Conservation (phyloP, 2,329 filamentous ascomycete genomes). For the Pyrenophora tritici-repentis region DNA sequence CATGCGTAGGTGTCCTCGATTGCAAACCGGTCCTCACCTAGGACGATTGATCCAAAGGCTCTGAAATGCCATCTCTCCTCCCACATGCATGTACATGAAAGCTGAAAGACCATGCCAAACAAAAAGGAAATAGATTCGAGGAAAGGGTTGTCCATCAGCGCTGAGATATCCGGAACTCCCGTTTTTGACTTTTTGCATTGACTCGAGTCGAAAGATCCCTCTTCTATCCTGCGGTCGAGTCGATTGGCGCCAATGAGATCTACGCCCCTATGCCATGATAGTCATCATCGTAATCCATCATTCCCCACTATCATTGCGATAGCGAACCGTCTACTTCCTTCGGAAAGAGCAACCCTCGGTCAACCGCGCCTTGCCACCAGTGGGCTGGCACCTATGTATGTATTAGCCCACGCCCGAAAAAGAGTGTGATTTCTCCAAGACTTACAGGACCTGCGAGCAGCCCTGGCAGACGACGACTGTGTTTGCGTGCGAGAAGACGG, state of each 20-base stretch:
- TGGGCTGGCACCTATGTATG: conserved; percentile 78
- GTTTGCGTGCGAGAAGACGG: conserved; percentile 99
- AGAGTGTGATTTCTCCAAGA: conserved; percentile 11
- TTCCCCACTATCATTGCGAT: conserved; percentile 34
- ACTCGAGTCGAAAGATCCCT: conserved; percentile 51
- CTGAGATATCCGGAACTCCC: conserved; percentile 53
- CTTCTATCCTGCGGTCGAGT: conserved; percentile 52
- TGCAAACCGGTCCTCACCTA: conserved; percentile 50
- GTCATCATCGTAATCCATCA: conserved; percentile 47
- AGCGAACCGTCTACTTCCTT: conserved; percentile 82
- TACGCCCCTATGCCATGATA: conserved; percentile 46
- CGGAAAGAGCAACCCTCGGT: conserved; percentile 99
- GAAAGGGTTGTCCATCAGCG: conserved; percentile 48
- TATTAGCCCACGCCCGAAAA: conserved; percentile 30
- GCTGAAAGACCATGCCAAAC: conserved; percentile 46
- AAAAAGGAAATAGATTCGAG: conserved; percentile 45
- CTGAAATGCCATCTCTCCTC: conserved; percentile 51
- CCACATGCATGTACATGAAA: conserved; percentile 52
- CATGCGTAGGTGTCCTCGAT: conserved; percentile 55
- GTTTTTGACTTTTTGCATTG: conserved; percentile 47
- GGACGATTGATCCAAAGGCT: conserved; percentile 45
- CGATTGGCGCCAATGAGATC: conserved; percentile 50
- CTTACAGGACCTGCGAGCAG: conserved; percentile 90
- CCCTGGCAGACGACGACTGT: conserved; percentile 99
- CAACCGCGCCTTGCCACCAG: conserved; percentile 97